Evolutionary conservation across 495 filamentous ascomycete genomes (phyloP).

Genomic region (Chaetomium tenue): DNA sequence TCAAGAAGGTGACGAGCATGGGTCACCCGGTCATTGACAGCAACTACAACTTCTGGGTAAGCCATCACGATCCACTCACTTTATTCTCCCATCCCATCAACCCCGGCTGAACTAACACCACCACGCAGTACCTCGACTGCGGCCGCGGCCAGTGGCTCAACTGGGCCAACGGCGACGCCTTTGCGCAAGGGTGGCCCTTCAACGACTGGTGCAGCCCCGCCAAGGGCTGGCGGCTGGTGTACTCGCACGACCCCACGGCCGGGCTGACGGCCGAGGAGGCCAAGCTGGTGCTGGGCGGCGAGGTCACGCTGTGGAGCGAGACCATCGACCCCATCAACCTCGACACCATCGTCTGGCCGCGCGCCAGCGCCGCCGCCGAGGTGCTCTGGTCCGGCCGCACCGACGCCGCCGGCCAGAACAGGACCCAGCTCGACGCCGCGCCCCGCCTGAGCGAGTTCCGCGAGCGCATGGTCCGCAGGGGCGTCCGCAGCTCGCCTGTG

Average conservation of each 20-base stretch:
- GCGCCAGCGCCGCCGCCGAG: constrained; percentile 67
- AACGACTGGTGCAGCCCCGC: constrained; percentile 70
- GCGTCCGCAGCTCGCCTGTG: constrained; percentile 58
- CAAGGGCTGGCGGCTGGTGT: constrained; percentile 76
- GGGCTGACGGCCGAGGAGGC: constrained; percentile 55
- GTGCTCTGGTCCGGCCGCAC: constrained; percentile 70
- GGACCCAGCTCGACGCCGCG: constrained; percentile 62
- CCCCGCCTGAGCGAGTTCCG: constrained; percentile 67
- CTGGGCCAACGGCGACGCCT: constrained; percentile 50
- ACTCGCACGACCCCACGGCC: constrained; percentile 69
- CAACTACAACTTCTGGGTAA: constrained; percentile 73
- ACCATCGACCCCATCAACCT: constrained; percentile 68
- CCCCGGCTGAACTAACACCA: constrained; percentile 16
- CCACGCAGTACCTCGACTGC: constrained; percentile 70
- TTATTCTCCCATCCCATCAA: not conserved
- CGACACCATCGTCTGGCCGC: constrained; percentile 74
- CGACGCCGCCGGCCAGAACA: constrained; percentile 57
- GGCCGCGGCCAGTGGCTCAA: constrained; percentile 75
- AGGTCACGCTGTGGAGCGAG: constrained; percentile 76
- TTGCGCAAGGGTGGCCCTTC: constrained; percentile 59
- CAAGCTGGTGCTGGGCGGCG: constrained; percentile 70
- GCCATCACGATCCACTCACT: constrained; percentile 8
- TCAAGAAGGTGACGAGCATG: constrained; percentile 52
- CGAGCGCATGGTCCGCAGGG: constrained; percentile 65
- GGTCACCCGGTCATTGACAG: constrained; percentile 69